Percentiles rank a stretch among this genome's conserved stretches.
Conservation (phyloP, 352 stramenopile genomes). For the Thraustochytrium sp. region DNA sequence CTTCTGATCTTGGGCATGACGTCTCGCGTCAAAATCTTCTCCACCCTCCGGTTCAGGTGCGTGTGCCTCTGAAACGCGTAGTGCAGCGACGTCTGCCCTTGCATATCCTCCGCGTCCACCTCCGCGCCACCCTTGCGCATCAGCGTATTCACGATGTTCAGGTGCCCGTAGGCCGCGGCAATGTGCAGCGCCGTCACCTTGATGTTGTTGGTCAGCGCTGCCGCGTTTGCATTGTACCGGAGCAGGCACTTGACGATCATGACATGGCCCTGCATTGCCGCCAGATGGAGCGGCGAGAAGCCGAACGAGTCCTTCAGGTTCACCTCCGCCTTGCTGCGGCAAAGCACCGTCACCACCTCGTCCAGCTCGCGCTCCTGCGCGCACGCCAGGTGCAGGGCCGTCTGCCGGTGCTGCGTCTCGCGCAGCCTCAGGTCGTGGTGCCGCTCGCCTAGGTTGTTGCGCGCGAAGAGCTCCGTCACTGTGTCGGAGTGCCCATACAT, state of each 20-base stretch:
- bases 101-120: constrained; percentile 47
- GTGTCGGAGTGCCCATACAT: neutral
- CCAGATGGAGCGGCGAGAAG: constrained; percentile 49
- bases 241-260: constrained; percentile 51
- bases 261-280: constrained; percentile 49
- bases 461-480: constrained; percentile 3
- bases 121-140: constrained; percentile 47
- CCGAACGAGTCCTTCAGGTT: constrained; percentile 48
- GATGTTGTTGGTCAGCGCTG: constrained; percentile 43
- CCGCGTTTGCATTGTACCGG: constrained; percentile 52
- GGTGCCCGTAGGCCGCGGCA: constrained; percentile 45
- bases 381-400: constrained; percentile 49
- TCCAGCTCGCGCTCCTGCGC: constrained; percentile 47
- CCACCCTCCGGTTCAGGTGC: neutral
- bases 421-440: neutral
- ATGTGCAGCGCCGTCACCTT: constrained; percentile 51
- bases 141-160: constrained; percentile 50
- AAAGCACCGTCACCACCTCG: constrained; percentile 45
- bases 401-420: neutral
- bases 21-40: neutral
- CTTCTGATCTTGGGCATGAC: too few relatives aligned
- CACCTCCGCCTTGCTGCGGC: constrained; percentile 48
- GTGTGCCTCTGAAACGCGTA: constrained; percentile 47
- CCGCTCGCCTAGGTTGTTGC: neutral
- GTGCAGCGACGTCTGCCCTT: constrained; percentile 50